Conservation (phyloP, 2,329 filamentous ascomycete genomes). For the Dothistroma septosporum region DNA sequence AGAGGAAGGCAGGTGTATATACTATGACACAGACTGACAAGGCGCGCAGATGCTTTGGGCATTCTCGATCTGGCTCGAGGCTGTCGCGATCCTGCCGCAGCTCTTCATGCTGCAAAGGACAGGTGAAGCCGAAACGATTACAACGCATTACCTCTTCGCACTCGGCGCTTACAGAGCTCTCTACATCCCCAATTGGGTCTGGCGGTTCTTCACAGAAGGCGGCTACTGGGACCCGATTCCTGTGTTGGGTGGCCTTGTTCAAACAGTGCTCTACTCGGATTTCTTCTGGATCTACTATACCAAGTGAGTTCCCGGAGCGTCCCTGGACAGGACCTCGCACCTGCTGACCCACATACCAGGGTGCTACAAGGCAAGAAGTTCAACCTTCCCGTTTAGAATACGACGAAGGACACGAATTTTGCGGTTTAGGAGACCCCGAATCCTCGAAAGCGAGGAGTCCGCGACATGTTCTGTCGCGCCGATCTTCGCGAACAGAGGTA, state of each 20-base stretch:
- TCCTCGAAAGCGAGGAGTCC: neutral
- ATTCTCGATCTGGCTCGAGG: constrained; percentile 97
- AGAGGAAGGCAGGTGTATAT: neutral
- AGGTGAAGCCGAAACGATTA: constrained; percentile 98
- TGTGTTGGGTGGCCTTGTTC: constrained; percentile 80
- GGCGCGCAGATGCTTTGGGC: constrained; percentile 79
- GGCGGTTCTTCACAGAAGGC: constrained; percentile 74
- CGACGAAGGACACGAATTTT: neutral
- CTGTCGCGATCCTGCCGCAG: constrained; percentile 93
- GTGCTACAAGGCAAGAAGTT: constrained; percentile 53
- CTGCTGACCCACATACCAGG: constrained; percentile 29
- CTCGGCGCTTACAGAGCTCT: constrained; percentile 85
- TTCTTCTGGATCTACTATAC: constrained; percentile 99
- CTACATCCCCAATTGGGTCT: constrained; percentile 99
- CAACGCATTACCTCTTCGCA: constrained; percentile 94
- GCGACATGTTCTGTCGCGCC: neutral
- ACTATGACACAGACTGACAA: constrained; percentile 9
- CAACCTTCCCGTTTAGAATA: constrained; percentile 48
- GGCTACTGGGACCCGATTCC: constrained; percentile 72
- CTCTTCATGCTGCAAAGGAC: constrained; percentile 97
- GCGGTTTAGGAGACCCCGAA: neutral
- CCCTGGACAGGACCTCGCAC: no score
- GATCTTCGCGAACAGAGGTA: neutral
- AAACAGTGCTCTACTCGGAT: constrained; percentile 94
- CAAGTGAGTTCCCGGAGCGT: constrained; percentile 59